phyloP scores from a whole-genome alignment of 2,329 filamentous ascomycete genomes.

The Pseudohalonectria lignicola region DNA sequence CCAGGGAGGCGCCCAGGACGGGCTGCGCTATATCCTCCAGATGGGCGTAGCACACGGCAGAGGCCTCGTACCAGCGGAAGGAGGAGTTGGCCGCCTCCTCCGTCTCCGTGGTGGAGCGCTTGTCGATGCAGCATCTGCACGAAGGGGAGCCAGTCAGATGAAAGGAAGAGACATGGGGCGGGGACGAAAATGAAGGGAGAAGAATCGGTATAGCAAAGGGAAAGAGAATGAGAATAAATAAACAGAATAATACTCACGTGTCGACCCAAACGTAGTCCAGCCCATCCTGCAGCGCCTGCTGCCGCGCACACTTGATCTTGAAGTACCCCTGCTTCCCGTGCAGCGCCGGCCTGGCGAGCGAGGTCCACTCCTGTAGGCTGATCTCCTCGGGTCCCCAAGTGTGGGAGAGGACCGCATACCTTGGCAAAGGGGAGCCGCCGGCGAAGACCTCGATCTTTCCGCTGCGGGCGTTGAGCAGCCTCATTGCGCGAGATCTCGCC shows the following conservation, averaged over 20 bases:
- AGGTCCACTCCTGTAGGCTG: constrained; percentile 3
- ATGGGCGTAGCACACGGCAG: constrained; percentile 6
- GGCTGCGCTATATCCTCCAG: constrained; percentile 6
- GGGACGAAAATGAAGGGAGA: no score
- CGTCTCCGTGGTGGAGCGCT: neutral
- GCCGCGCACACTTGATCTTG: constrained; percentile 1
- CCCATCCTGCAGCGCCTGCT: constrained; percentile 1
- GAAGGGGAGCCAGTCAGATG: no score
- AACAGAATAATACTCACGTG: no score
- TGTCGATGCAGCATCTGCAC: constrained; percentile 6
- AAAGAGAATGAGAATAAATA: no score
- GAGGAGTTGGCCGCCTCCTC: constrained; percentile 6
- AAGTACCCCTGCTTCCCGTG: neutral
- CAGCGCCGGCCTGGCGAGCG: neutral
- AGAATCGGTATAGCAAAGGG: no score
- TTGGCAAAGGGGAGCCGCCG: neutral
- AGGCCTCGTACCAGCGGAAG: constrained; percentile 5
- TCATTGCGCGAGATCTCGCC: no score
- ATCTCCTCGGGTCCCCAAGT: constrained; percentile 8
- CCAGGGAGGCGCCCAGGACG: constrained; percentile 1
- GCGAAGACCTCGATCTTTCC: neutral
- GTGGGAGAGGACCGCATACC: constrained; percentile 7
- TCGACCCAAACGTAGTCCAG: constrained; percentile 4
- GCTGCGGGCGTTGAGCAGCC: constrained; percentile 3
- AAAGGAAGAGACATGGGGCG: no score